These are phyloP conservation scores for Polytrichum commune DNA, from an alignment of 225 moss, liverwort and hornwort species.

Conservation along the genomic window DNA sequence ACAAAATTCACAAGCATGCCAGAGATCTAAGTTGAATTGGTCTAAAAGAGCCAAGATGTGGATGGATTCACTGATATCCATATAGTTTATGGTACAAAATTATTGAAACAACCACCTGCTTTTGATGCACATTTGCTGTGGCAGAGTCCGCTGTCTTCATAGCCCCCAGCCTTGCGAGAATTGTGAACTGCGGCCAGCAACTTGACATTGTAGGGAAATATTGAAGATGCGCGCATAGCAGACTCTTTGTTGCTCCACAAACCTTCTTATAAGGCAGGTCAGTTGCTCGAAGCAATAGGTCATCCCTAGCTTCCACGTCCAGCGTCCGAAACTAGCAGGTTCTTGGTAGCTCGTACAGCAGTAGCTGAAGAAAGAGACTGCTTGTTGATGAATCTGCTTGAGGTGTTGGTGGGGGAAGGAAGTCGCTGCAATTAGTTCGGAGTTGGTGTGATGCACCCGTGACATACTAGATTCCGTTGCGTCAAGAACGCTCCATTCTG, in stretches of 20 bases:
- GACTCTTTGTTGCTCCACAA: neutral
- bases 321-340: neutral
- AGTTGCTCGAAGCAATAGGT: neutral
- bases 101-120: slow-evolving; percentile 10
- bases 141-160: slow-evolving; percentile 3
- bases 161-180: neutral
- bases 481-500: slow-evolving; percentile 92
- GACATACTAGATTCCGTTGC: slow-evolving; percentile 56
- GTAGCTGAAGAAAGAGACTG: neutral
- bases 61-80: slow-evolving; percentile 10
- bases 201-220: neutral
- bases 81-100: slow-evolving; percentile 6
- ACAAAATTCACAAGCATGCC: slow-evolving; percentile 41
- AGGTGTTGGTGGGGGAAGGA: neutral
- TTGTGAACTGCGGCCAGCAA: slow-evolving; percentile 3
- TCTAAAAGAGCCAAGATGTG: slow-evolving; percentile 4
- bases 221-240: neutral
- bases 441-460: slow-evolving; percentile 4
- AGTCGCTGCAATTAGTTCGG: neutral
- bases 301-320: neutral
- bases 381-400: neutral
- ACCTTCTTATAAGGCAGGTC: neutral
- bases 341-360: neutral
- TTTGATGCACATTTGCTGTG: slow-evolving; percentile 3
- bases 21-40: slow-evolving; percentile 11